phyloP scores from a whole-genome alignment of 192 early-diverging fungal genomes.

The Diversispora epigaea region DNA sequence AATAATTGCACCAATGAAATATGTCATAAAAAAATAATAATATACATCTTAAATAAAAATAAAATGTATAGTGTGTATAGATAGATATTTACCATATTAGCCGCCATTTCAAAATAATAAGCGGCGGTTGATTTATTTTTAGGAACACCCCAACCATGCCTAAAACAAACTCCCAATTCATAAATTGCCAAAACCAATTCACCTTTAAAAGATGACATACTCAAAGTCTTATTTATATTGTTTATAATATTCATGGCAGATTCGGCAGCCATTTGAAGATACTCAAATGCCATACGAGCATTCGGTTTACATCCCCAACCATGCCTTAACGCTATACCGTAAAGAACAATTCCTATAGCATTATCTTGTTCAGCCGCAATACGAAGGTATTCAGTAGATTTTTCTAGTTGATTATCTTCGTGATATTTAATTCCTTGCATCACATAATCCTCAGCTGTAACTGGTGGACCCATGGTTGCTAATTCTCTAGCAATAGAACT shows the following conservation, averaged over 20 bases:
- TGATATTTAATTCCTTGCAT: conserved; percentile 67
- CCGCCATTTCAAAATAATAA: conserved; percentile 80
- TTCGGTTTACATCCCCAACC: conserved; percentile 78
- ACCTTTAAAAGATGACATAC: conserved; percentile 57
- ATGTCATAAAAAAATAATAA: conserved; percentile 2
- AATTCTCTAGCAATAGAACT: not conserved
- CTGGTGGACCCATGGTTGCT: conserved; percentile 14
- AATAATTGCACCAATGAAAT: no score
- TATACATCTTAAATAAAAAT: not conserved
- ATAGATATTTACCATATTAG: conserved; percentile 50
- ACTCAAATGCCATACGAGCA: conserved; percentile 63
- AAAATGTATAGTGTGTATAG: not conserved
- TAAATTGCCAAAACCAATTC: conserved; percentile 77
- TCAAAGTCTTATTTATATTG: conserved; percentile 55
- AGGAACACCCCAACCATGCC: conserved; percentile 78
- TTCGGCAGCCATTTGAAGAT: conserved; percentile 69
- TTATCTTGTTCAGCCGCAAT: conserved; percentile 63
- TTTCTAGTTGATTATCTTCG: conserved; percentile 67
- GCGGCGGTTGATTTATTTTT: conserved; percentile 70
- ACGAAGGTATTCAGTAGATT: conserved; percentile 69
- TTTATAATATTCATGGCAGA: conserved; percentile 61
- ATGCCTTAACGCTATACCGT: conserved; percentile 72
- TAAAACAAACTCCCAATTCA: conserved; percentile 75
- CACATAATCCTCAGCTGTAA: conserved; percentile 54
- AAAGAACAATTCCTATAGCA: conserved; percentile 70